These are phyloP conservation scores for Ustilago loliicola DNA, from an alignment of 1,284 basidiomycete species.

Conservation along the genomic window DNA sequence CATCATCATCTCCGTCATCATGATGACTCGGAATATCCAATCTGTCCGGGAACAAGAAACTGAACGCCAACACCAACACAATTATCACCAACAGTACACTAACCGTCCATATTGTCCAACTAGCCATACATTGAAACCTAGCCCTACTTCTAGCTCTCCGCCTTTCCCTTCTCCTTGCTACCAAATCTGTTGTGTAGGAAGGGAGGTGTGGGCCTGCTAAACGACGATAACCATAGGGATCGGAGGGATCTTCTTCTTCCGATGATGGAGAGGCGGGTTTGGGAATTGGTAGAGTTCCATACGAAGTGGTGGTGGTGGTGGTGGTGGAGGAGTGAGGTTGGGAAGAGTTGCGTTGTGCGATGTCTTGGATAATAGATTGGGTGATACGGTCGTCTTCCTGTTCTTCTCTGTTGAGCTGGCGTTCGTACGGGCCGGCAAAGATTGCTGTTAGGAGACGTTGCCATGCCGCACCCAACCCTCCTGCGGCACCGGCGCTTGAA, in stretches of 20 bases:
- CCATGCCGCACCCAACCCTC: slow-evolving; percentile 25
- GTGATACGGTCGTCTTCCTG: slow-evolving; percentile 39
- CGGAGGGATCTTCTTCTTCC: slow-evolving; percentile 17
- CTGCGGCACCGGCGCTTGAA: not conserved
- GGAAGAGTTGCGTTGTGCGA: slow-evolving; percentile 22
- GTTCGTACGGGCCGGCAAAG: slow-evolving; percentile 50
- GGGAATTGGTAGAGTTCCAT: slow-evolving; percentile 26
- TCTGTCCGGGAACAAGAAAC: slow-evolving; percentile 34
- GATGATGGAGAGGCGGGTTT: not conserved
- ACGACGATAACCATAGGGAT: slow-evolving; percentile 54
- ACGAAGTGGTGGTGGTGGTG: slow-evolving; percentile 1
- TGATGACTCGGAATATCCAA: slow-evolving; percentile 29
- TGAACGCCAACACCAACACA: slow-evolving; percentile 24
- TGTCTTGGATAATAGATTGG: slow-evolving; percentile 29
- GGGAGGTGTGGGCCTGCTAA: slow-evolving; percentile 52
- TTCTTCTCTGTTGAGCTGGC: slow-evolving; percentile 36
- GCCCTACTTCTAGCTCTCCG: slow-evolving; percentile 36
- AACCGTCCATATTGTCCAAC: slow-evolving; percentile 52
- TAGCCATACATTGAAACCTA: slow-evolving; percentile 52
- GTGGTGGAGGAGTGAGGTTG: not conserved
- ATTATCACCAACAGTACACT: slow-evolving; percentile 36
- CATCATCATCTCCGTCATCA: slow-evolving; percentile 18
- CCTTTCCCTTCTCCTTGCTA: slow-evolving; percentile 35
- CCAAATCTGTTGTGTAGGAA: slow-evolving; percentile 36
- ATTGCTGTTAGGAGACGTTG: slow-evolving; percentile 29